phyloP scores from a whole-genome alignment of 1,284 basidiomycete genomes.

The Porodaedalea pini region DNA sequence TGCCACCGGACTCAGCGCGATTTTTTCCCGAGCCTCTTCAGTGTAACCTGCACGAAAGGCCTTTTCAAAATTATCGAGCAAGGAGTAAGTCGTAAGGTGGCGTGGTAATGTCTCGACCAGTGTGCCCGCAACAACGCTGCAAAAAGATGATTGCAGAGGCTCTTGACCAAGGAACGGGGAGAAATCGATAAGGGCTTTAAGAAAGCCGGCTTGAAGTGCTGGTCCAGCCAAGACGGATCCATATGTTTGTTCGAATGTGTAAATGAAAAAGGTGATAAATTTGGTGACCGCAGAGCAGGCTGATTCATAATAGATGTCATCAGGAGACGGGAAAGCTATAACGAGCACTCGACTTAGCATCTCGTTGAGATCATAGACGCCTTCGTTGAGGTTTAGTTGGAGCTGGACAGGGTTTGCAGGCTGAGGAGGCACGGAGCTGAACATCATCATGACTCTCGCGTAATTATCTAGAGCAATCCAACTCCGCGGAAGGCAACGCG shows the following conservation, averaged over 20 bases:
- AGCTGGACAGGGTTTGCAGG: background rate
- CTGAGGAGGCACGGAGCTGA: background rate
- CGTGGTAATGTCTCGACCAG: background rate
- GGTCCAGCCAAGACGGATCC: background rate
- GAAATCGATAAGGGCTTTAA: background rate
- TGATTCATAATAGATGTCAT: background rate
- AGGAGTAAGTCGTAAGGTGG: background rate
- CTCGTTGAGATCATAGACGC: background rate
- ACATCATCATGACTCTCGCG: background rate
- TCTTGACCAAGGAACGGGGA: background rate
- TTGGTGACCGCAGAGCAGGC: slow-evolving; percentile 2
- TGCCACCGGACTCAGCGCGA: background rate
- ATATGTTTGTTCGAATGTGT: background rate
- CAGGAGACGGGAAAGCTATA: background rate
- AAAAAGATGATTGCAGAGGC: background rate
- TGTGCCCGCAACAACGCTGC: background rate
- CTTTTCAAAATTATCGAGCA: background rate
- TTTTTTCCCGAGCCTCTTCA: background rate
- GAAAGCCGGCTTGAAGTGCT: background rate
- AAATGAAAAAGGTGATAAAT: background rate
- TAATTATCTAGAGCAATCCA: background rate
- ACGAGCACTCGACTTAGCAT: background rate
- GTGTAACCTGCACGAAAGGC: background rate
- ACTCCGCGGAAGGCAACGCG: background rate
- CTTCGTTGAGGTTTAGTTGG: background rate